A percentile compares a stretch with the other conserved stretches of the same genome.
Evolutionary conservation across 345 rosid species (phyloP).

Genomic region (Mangifera indica): DNA sequence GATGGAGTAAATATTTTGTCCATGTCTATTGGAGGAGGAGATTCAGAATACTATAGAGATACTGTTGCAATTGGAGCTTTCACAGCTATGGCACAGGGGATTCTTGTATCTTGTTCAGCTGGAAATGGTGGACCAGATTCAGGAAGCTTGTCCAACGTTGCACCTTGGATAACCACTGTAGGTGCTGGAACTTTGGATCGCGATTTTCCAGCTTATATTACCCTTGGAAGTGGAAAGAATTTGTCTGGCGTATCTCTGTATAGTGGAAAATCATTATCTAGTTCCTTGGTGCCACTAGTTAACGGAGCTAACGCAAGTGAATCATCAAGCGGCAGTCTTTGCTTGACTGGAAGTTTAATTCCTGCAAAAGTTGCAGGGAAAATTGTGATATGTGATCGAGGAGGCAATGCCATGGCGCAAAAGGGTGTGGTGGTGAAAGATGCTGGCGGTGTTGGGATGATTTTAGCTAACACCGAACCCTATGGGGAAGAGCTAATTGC

Average conservation of each 20-base stretch:
- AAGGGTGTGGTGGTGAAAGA: conserved; percentile 53
- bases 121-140: conserved; percentile 60
- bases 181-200: conserved; percentile 73
- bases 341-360: conserved; percentile 48
- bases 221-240: conserved; percentile 44
- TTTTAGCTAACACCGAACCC: conserved; percentile 47
- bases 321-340: conserved; percentile 35
- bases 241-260: conserved; percentile 53
- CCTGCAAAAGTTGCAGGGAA: conserved; percentile 46
- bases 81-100: conserved; percentile 48
- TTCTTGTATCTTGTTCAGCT: conserved; percentile 58
- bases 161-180: conserved; percentile 65
- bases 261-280: conserved; percentile 37
- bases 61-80: conserved; percentile 61
- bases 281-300: conserved; percentile 40
- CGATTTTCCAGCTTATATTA: conserved; percentile 52
- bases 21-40: conserved; percentile 65
- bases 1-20: conserved; percentile 65
- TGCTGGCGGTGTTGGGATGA: conserved; percentile 59
- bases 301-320: conserved; percentile 41
- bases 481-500: conserved; percentile 63
- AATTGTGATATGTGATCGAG: conserved; percentile 64
- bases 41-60: conserved; percentile 50
- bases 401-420: conserved; percentile 47
- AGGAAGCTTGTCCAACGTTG: conserved; percentile 44